These are phyloP conservation scores for Komagataella kurtzmanii DNA, from an alignment of 805 yeast species.

Conservation along the genomic window DNA sequence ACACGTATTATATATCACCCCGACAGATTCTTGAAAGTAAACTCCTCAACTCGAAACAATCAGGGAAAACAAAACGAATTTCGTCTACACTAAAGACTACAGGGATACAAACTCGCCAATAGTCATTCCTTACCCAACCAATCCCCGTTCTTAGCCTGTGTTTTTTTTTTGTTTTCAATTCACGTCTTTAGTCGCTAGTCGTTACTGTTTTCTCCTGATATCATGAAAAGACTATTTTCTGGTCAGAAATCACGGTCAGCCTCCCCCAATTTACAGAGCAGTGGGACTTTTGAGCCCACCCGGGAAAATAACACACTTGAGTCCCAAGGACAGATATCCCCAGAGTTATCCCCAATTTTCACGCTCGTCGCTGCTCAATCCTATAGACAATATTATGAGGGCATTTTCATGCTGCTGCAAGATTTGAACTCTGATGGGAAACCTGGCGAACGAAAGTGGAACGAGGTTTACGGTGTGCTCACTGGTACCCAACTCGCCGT, in stretches of 20 bases:
- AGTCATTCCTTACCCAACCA: background rate
- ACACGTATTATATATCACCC: background rate
- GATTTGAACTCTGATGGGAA: constrained; percentile 77
- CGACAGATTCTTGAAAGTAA: background rate
- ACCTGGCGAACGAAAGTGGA: constrained; percentile 77
- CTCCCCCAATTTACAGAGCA: constrained; percentile 13
- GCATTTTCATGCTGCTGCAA: constrained; percentile 59
- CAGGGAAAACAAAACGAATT: constrained; percentile 3
- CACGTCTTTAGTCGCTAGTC: background rate
- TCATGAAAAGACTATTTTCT: constrained; percentile 1
- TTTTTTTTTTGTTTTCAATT: background rate
- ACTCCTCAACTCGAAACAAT: constrained; percentile 1
- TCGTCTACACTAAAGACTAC: background rate
- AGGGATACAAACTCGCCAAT: background rate
- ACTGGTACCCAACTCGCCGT: constrained; percentile 86
- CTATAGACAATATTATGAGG: constrained; percentile 65
- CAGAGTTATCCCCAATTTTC: constrained; percentile 55
- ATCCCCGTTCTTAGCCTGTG: background rate
- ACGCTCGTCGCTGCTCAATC: constrained; percentile 62
- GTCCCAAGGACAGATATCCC: constrained; percentile 9
- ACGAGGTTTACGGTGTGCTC: constrained; percentile 83
- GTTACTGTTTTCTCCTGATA: constrained; percentile 3
- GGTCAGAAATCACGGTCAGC: constrained; percentile 5
- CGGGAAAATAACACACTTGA: background rate
- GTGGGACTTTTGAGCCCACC: constrained; percentile 14